Percentiles rank a stretch among this genome's conserved stretches.
These are phyloP conservation scores for Capillidium heterosporum DNA, from an alignment of 371 early-diverging fungal genomes.

Conservation along the genomic window DNA sequence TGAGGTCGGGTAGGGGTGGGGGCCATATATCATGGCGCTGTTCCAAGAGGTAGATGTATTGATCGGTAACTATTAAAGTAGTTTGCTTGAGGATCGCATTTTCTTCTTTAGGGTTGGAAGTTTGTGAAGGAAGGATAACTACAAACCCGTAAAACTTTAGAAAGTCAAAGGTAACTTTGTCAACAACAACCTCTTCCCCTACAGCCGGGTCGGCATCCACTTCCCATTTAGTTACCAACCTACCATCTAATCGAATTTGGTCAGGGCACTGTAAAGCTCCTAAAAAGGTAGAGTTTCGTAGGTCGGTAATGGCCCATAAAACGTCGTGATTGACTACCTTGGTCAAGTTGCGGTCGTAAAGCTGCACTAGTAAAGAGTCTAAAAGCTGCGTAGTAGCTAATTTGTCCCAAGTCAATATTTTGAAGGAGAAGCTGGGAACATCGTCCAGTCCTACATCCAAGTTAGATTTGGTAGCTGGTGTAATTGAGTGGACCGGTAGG, in stretches of 20 bases:
- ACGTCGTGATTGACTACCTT: conserved; percentile 3
- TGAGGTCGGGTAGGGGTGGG: conserved; percentile 17
- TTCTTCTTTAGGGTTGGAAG: too few species aligned
- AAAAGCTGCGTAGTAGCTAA: not conserved
- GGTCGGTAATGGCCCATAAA: not conserved
- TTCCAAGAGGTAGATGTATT: conserved; percentile 17
- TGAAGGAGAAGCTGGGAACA: not conserved
- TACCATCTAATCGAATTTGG: not conserved
- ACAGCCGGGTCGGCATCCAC: conserved; percentile 14
- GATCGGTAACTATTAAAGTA: conserved; percentile 16
- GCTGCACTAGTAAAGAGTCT: not conserved
- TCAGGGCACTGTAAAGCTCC: not conserved
- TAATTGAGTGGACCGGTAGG: not conserved
- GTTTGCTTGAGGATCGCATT: conserved; percentile 1
- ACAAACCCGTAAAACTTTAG: conserved; percentile 26
- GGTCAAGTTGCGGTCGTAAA: not conserved
- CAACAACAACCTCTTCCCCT: conserved; percentile 19
- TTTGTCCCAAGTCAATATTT: not conserved
- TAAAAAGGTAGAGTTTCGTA: not conserved
- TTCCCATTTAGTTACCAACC: not conserved
- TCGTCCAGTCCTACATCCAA: too few species aligned
- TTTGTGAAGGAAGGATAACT: conserved; percentile 4
- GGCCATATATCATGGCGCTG: conserved; percentile 26
- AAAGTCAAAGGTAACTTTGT: conserved; percentile 34
- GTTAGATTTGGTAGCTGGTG: not conserved